Evolutionary conservation across 2,329 filamentous ascomycete genomes (phyloP).

Genomic region (Thelonectria rubi): DNA sequence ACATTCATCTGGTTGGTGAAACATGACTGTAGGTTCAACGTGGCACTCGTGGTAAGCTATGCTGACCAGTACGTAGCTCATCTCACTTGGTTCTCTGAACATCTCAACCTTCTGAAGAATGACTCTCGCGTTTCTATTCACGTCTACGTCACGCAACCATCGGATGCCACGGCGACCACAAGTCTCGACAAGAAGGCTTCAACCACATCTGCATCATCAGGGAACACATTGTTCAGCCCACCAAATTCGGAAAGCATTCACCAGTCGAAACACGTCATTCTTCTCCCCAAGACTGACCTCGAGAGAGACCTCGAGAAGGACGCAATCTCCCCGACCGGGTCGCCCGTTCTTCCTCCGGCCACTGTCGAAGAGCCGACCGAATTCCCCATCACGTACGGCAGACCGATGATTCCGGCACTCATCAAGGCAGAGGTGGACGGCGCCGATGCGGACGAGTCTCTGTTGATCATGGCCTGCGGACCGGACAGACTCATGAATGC

Average conservation of each 20-base stretch:
- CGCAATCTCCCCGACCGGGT: slow-evolving; percentile 20
- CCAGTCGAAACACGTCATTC: slow-evolving; percentile 9
- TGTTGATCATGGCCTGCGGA: slow-evolving; percentile 58
- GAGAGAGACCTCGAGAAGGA: slow-evolving; percentile 27
- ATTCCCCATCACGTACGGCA: slow-evolving; percentile 43
- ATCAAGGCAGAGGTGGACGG: slow-evolving; percentile 46
- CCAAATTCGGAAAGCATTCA: slow-evolving; percentile 27
- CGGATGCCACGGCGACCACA: slow-evolving; percentile 25
- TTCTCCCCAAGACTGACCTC: slow-evolving; percentile 14
- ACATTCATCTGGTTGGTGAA: slow-evolving; percentile 54
- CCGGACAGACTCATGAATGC: slow-evolving; percentile 53
- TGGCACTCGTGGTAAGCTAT: background rate
- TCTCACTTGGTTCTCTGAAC: slow-evolving; percentile 50
- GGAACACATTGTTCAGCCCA: slow-evolving; percentile 6
- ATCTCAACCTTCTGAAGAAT: slow-evolving; percentile 45
- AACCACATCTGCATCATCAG: slow-evolving; percentile 24
- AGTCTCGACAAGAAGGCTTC: slow-evolving; percentile 15
- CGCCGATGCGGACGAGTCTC: slow-evolving; percentile 43
- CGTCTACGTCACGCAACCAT: slow-evolving; percentile 49
- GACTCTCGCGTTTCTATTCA: slow-evolving; percentile 44
- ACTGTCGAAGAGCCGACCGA: slow-evolving; percentile 16
- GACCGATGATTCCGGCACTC: slow-evolving; percentile 51
- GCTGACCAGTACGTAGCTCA: slow-evolving; percentile 41
- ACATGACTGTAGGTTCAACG: slow-evolving; percentile 45
- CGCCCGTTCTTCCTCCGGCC: slow-evolving; percentile 9